These are phyloP conservation scores for Salix purpurea DNA, from an alignment of 345 rosid genomes.

Conservation along the genomic window DNA sequence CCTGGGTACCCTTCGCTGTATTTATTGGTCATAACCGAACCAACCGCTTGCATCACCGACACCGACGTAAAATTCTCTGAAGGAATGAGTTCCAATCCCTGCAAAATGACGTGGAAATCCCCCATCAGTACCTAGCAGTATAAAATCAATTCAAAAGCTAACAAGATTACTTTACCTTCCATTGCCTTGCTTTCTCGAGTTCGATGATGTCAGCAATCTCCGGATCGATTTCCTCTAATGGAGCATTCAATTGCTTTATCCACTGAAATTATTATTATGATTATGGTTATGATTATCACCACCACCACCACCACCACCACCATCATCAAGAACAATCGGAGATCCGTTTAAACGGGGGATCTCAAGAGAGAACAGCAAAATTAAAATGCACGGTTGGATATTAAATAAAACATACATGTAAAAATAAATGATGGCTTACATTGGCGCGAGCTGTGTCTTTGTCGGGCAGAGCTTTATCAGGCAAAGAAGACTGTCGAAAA, in stretches of 20 bases:
- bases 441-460: slow-evolving; percentile 56
- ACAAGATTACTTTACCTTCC: slow-evolving; percentile 55
- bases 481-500: slow-evolving; percentile 57
- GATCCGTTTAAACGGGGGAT: neutral
- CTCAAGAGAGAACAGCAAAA: neutral
- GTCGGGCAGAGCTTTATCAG: slow-evolving; percentile 42
- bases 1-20: slow-evolving; percentile 98
- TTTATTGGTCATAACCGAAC: slow-evolving; percentile 94
- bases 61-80: slow-evolving; percentile 92
- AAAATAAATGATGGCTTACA: slow-evolving; percentile 28
- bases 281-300: neutral
- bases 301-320: too few species aligned
- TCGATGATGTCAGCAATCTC: slow-evolving; percentile 85
- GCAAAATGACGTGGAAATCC: neutral
- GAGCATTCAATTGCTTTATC: slow-evolving; percentile 77
- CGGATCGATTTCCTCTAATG: slow-evolving; percentile 79
- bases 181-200: slow-evolving; percentile 96
- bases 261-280: slow-evolving; percentile 42
- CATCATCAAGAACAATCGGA: neutral
- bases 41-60: slow-evolving; percentile 96
- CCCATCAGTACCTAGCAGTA: too few species aligned
- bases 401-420: neutral
- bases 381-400: neutral
- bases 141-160: too few species aligned
- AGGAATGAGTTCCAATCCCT: slow-evolving; percentile 94